Percentiles rank a stretch among this genome's conserved stretches.
Conservation (phyloP, 441 rosid genomes). For the Biscutella laevigata region DNA sequence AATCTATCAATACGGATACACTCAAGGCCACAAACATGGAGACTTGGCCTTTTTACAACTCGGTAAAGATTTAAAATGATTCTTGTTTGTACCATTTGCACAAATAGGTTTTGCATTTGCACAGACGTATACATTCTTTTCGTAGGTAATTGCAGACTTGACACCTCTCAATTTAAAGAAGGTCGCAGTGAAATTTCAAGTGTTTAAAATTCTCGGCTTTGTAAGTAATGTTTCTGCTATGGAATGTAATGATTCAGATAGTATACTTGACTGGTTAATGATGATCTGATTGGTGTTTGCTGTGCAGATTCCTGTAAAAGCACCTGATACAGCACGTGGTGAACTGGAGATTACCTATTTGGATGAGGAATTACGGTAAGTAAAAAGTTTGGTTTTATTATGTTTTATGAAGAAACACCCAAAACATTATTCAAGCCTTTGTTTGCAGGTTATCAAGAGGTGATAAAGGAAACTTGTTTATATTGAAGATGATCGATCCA, state of each 20-base stretch:
- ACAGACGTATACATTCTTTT: too few species aligned
- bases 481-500: constrained; percentile 85
- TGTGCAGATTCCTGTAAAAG: constrained; percentile 68
- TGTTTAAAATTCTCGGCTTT: constrained; percentile 66
- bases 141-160: constrained; percentile 78
- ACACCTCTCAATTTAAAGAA: constrained; percentile 63
- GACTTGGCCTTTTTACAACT: constrained; percentile 80
- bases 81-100: not conserved
- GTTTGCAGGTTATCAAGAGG: constrained; percentile 73
- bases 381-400: not conserved
- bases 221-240: constrained; percentile 35
- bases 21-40: constrained; percentile 84
- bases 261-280: too few species aligned
- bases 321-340: constrained; percentile 77
- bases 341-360: constrained; percentile 82
- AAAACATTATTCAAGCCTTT: not conserved
- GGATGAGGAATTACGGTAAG: constrained; percentile 80
- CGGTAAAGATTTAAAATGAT: constrained; percentile 36
- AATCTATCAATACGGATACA: constrained; percentile 75
- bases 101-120: too few species aligned
- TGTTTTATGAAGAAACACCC: not conserved
- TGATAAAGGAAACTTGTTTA: constrained; percentile 54
- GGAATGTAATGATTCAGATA: not conserved
- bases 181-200: constrained; percentile 73
- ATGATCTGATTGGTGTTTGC: constrained; percentile 5